A percentile compares a stretch with the other conserved stretches of the same genome.
Conservation (phyloP, 805 yeast genomes). For the Starmera amethionina region DNA sequence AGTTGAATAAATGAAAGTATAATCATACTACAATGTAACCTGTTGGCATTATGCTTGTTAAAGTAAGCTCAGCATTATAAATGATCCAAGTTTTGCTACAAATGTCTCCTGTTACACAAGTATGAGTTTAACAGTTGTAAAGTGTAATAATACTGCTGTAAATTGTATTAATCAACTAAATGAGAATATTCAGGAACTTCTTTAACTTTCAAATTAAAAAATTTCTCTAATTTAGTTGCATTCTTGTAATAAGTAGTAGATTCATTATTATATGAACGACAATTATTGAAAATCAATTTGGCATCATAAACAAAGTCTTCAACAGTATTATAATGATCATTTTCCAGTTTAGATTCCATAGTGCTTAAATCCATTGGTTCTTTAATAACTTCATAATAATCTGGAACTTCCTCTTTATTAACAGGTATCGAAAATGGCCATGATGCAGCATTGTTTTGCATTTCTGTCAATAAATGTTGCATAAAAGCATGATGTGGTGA, state of each 20-base stretch:
- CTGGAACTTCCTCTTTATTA: slow-evolving; percentile 87
- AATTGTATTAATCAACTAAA: slow-evolving; percentile 41
- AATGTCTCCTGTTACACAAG: too few relatives aligned
- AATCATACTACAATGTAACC: too few relatives aligned
- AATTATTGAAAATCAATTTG: slow-evolving; percentile 76
- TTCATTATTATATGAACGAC: slow-evolving; percentile 88
- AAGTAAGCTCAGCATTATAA: too few relatives aligned
- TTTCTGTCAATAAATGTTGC: slow-evolving; percentile 78
- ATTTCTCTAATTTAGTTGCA: slow-evolving; percentile 89
- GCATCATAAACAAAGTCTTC: slow-evolving; percentile 90
- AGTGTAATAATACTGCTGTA: not conserved
- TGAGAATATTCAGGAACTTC: slow-evolving; percentile 92
- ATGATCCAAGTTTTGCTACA: too few relatives aligned
- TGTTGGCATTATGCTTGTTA: too few relatives aligned
- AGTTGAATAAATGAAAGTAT: too few relatives aligned
- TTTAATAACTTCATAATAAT: slow-evolving; percentile 89
- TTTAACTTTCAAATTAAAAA: slow-evolving; percentile 68
- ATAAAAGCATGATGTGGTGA: slow-evolving; percentile 92
- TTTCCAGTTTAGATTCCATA: slow-evolving; percentile 89
- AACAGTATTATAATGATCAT: slow-evolving; percentile 82
- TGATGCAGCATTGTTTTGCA: slow-evolving; percentile 91
- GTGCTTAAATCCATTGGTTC: slow-evolving; percentile 98
- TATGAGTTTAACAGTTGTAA: too few relatives aligned
- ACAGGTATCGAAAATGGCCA: slow-evolving; percentile 98
- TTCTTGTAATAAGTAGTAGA: slow-evolving; percentile 91